Evolutionary conservation across 2,329 filamentous ascomycete species (phyloP).

Genomic region (Colletotrichum sp.): DNA sequence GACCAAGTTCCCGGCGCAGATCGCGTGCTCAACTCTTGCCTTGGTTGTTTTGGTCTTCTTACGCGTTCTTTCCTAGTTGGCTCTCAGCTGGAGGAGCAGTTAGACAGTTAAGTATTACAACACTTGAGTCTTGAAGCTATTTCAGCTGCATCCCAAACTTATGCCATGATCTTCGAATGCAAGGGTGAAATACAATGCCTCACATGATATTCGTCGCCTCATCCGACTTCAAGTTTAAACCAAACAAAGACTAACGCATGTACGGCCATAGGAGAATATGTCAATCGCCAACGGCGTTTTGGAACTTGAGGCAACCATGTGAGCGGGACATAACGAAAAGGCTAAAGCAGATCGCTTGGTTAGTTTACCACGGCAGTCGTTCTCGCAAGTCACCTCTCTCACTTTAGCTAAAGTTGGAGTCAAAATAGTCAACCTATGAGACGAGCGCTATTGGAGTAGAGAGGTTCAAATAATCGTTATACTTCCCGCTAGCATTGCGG

Average conservation of each 20-base stretch:
- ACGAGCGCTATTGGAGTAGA: neutral
- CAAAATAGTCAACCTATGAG: neutral
- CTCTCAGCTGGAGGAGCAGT: neutral
- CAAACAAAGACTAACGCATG: neutral
- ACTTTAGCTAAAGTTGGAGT: neutral
- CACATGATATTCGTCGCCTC: accelerated
- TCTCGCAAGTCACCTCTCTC: neutral
- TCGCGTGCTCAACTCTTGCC: neutral
- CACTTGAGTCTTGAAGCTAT: neutral
- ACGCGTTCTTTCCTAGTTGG: neutral
- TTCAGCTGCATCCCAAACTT: neutral
- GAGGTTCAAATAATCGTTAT: neutral
- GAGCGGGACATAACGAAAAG: neutral
- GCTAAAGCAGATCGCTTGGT: neutral
- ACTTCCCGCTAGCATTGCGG: neutral
- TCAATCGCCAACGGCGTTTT: neutral
- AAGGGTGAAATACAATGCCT: neutral
- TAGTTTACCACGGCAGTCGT: neutral
- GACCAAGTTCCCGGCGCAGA: accelerated
- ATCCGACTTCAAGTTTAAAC: neutral
- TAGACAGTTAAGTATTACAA: neutral
- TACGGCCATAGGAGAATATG: neutral
- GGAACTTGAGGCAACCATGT: neutral
- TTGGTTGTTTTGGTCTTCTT: neutral
- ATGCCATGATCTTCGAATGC: neutral